Evolutionary conservation across 192 early-diverging fungal genomes (phyloP), one percentile per base, ranked within the genome.

Genomic region (Backusella australiensis): DNA sequence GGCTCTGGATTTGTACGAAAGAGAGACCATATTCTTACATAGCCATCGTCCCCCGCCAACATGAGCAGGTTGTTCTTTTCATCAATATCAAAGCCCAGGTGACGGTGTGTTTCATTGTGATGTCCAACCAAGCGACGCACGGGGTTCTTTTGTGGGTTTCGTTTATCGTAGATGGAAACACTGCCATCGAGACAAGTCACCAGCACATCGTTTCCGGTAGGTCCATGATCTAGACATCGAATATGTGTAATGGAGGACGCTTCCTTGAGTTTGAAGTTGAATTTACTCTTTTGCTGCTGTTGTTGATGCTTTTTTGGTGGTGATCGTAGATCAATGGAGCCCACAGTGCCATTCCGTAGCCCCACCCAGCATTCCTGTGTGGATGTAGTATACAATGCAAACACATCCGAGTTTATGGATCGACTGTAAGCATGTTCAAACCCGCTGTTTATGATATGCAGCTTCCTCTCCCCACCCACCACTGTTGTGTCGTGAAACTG

Each of bases 61-160:
- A 71, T 71, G 12, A 71, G 15, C 7, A 71, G 6, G 29, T 71
- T 46, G 19, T 71, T 71, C 23, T 46, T 23, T 19, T 32, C 26
- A 32, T 71, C 70, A 0, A 71, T 46, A 49, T 71, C 70, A 15
- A 71, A 34, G 1, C 70, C 70, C 14, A 71, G 26, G 34, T 71
- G 41, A 1, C 35, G 70, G 1, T 32, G 4, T 32, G 39, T 32
- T 49, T 71, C 70, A 34, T 71, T 71, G 15, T 32, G 39, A 49
- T 71, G 70, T 4, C 70, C 70, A 17, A 5, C 46, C 29, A 71
- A 49, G 32, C 26, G 19, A 32, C 70, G 39, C 19, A 49, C 29
- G 0, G 70, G 70, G 9, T 69, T 19, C 21, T 41, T 69, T 38
- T 36, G 34, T 7, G 42, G 70, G 19, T 49, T 71, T 44, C 70